Evolutionary conservation across 106 monocot species (phyloP).

Genomic region (Dioscorea dumetorum): DNA sequence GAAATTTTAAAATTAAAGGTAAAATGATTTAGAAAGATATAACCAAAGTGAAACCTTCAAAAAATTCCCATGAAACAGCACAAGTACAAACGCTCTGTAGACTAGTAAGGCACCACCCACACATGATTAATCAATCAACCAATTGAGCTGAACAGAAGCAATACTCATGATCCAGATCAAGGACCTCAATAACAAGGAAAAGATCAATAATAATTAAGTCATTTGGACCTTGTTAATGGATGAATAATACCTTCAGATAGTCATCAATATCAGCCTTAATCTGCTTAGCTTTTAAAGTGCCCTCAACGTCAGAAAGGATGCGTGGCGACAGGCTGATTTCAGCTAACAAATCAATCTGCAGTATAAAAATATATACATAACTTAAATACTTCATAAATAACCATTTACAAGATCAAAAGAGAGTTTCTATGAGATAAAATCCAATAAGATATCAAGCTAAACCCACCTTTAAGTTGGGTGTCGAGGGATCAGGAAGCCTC

Average conservation of each 20-base stretch:
- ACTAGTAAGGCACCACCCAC: too few species aligned
- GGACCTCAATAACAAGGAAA: too few species aligned
- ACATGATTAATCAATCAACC: too few species aligned
- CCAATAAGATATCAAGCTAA: neutral
- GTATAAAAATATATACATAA: neutral
- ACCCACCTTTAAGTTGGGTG: conserved; percentile 80
- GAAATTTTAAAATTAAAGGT: conserved; percentile 3
- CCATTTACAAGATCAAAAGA: neutral
- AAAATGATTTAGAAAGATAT: neutral
- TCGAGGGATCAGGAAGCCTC: conserved; percentile 95
- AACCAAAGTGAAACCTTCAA: too few species aligned
- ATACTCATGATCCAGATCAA: too few species aligned
- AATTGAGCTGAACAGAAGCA: too few species aligned
- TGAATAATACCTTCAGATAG: conserved; percentile 66
- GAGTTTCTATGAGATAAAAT: neutral
- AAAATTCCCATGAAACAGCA: too few species aligned
- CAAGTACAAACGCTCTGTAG: too few species aligned
- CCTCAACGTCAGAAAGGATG: conserved; percentile 90
- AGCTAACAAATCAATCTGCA: conserved; percentile 88
- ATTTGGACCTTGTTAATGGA: too few species aligned
- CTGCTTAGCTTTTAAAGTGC: conserved; percentile 65
- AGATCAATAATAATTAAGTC: too few species aligned
- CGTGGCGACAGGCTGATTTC: conserved; percentile 75
- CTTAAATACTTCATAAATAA: too few species aligned
- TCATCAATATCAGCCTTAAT: conserved; percentile 86